Percentiles rank a stretch among this genome's conserved stretches.
Evolutionary conservation across 495 filamentous ascomycete genomes (phyloP).

Genomic region (Penicillium argentinense): DNA sequence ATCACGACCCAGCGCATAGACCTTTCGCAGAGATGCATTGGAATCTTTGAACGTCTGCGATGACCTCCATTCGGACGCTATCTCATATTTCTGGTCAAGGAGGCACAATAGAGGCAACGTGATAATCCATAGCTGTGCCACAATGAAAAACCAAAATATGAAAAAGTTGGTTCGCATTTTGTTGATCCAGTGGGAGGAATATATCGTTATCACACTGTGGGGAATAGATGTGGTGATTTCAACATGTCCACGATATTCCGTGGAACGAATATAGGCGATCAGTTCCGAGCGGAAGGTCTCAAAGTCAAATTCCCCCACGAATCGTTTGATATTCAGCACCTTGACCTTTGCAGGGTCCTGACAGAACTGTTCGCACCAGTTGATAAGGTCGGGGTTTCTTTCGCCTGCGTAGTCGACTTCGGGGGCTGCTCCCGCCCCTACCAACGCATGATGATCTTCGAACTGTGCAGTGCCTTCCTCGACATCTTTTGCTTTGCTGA

Average conservation of each 20-base stretch:
- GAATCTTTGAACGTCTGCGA: constrained; percentile 6
- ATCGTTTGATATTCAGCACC: too few species aligned
- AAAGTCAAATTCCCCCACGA: too few species aligned
- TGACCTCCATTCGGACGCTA: not conserved
- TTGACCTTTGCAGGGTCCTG: too few species aligned
- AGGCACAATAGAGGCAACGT: constrained; percentile 18
- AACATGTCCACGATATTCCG: not conserved
- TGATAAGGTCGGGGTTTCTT: too few species aligned
- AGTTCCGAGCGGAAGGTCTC: too few species aligned
- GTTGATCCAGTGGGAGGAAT: constrained; percentile 24
- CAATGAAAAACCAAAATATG: constrained; percentile 16
- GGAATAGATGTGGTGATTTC: not conserved
- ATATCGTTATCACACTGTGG: constrained; percentile 11
- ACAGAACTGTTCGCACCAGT: too few species aligned
- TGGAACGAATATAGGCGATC: not conserved
- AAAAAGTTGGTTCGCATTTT: constrained; percentile 11
- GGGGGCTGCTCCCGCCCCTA: too few species aligned
- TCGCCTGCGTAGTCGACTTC: too few species aligned
- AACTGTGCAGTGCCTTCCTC: too few species aligned
- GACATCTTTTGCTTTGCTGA: too few species aligned
- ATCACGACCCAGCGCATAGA: constrained; percentile 17
- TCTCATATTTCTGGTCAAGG: constrained; percentile 13
- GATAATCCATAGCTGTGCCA: constrained; percentile 24
- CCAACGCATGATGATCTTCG: too few species aligned
- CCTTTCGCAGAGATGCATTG: not conserved